Conservation (phyloP, 129 eudicot genomes). For the Lactuca sativa region DNA sequence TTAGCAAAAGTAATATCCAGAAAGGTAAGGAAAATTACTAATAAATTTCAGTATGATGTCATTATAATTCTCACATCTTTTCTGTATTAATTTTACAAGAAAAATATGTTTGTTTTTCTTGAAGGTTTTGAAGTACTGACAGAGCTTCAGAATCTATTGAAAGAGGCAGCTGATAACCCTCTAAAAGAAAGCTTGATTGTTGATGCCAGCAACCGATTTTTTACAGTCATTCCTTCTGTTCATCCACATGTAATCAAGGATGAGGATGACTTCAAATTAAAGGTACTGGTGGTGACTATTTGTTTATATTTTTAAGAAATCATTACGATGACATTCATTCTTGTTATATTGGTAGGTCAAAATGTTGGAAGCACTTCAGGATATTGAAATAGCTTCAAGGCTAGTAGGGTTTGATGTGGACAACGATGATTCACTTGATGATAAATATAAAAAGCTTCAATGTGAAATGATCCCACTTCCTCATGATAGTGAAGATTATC, state of each 20-base stretch:
- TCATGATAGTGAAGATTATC: slow-evolving; percentile 79
- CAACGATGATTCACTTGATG: slow-evolving; percentile 71
- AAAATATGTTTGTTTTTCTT: not conserved
- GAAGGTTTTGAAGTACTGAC: slow-evolving; percentile 96
- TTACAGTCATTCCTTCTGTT: slow-evolving; percentile 91
- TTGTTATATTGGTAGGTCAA: slow-evolving; percentile 56
- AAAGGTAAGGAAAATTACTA: slow-evolving; percentile 51
- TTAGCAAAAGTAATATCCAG: slow-evolving; percentile 88
- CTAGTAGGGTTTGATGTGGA: slow-evolving; percentile 90
- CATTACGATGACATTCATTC: too few species aligned
- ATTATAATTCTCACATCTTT: not conserved
- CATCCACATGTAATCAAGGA: slow-evolving; percentile 91
- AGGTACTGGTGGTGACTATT: slow-evolving; percentile 48
- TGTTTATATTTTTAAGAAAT: not conserved
- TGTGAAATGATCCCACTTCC: slow-evolving; percentile 88
- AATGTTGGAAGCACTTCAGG: slow-evolving; percentile 99
- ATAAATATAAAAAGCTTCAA: slow-evolving; percentile 79
- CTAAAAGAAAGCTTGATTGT: slow-evolving; percentile 64
- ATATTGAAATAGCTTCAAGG: slow-evolving; percentile 95
- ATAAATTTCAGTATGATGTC: not conserved
- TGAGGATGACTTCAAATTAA: slow-evolving; percentile 78
- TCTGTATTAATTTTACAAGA: too few species aligned
- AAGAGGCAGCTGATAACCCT: slow-evolving; percentile 41
- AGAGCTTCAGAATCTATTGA: slow-evolving; percentile 74
- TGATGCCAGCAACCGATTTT: slow-evolving; percentile 98